Evolutionary conservation across 2,329 filamentous ascomycete genomes (phyloP), one percentile per base, ranked within the genome.

Genomic region (Byssoonygena ceratinophila): DNA sequence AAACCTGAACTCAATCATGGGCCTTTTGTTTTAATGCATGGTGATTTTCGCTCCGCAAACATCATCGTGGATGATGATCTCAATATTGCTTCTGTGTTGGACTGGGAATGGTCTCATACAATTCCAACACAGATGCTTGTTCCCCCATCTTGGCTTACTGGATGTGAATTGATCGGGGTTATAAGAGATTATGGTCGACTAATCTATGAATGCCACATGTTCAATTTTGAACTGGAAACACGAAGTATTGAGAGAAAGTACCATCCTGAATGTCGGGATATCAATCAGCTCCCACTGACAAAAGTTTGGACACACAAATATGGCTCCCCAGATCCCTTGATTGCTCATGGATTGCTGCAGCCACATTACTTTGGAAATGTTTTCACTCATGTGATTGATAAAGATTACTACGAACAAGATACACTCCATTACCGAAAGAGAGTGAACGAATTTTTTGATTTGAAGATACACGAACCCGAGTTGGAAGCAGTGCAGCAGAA

Each of bases 1-100:
- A 32, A 53, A 3, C 44, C 43, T 49, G 31, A 47, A 23, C 18
- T 40, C 27, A 54, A 56, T 11, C 44, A 56, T 34, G 51, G 54
- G 3, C 54, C 51, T 12, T 56, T 56, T 25, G 36, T 54, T 34
- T 29, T 52, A 3, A 56, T 52, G 45, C 55, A 56, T 37, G 44
- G 52, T 9, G 52, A 56, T 46, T 39, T 54, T 29, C 52, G 48
- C 6, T 39, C 52, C 34, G 6, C 47, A 4, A 54, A 54, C 40
- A 52, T 56, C 12, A 22, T 54, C 29, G 23, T 52, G 34, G 36
- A 56, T 52, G 37, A 41, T 25, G 22, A 55, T 25, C n/a, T 53
- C 16, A 53, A 53, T 46, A 48, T 53, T 25, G 20, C 23, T 32
- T 53, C 51, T 14, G 36, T 53, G 14, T 27, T 53, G n/a, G 51